A percentile compares a stretch with the other conserved stretches of the same genome.
phyloP scores from a whole-genome alignment of 2,329 filamentous ascomycete species.

The Diaporthe sp. region DNA sequence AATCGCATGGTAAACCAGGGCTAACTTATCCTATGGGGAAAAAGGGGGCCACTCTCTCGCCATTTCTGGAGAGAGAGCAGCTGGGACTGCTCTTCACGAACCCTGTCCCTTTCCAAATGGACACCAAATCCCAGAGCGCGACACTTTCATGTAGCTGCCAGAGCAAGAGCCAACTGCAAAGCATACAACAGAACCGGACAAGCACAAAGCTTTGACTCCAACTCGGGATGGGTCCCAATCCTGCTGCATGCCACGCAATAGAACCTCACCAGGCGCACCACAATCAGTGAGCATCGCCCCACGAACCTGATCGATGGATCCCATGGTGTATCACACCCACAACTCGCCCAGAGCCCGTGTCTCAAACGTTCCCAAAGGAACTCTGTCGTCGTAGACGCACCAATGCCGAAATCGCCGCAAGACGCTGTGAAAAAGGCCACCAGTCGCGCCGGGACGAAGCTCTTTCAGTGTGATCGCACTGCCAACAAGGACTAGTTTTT shows the following conservation, averaged over 20 bases:
- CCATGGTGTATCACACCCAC: slow-evolving; percentile 35
- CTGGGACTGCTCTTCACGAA: slow-evolving; percentile 60
- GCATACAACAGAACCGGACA: slow-evolving; percentile 70
- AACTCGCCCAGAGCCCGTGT: slow-evolving; percentile 24
- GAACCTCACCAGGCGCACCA: slow-evolving; percentile 25
- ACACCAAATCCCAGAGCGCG: slow-evolving; percentile 40
- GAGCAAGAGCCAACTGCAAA: slow-evolving; percentile 44
- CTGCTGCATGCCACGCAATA: slow-evolving; percentile 28
- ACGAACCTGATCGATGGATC: background rate
- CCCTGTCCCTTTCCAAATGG: slow-evolving; percentile 53
- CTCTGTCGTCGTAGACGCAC: slow-evolving; percentile 46
- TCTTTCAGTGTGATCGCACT: slow-evolving; percentile 87
- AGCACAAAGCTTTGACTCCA: slow-evolving; percentile 95
- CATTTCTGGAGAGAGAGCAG: slow-evolving; percentile 66
- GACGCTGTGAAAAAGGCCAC: slow-evolving; percentile 44
- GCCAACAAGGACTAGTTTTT: slow-evolving; percentile 96
- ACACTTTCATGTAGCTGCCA: slow-evolving; percentile 36
- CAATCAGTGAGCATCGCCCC: slow-evolving; percentile 19
- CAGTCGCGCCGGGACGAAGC: slow-evolving; percentile 49
- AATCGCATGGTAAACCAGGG: slow-evolving; percentile 24
- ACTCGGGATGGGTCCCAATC: slow-evolving; percentile 87
- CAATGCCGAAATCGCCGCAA: slow-evolving; percentile 49
- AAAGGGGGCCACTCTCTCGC: slow-evolving; percentile 63
- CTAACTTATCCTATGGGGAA: slow-evolving; percentile 64
- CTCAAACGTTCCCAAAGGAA: slow-evolving; percentile 41